Base-by-base conservation (phyloP, 192 early-diverging fungal species). In the Backusella tarrabulga region DNA sequence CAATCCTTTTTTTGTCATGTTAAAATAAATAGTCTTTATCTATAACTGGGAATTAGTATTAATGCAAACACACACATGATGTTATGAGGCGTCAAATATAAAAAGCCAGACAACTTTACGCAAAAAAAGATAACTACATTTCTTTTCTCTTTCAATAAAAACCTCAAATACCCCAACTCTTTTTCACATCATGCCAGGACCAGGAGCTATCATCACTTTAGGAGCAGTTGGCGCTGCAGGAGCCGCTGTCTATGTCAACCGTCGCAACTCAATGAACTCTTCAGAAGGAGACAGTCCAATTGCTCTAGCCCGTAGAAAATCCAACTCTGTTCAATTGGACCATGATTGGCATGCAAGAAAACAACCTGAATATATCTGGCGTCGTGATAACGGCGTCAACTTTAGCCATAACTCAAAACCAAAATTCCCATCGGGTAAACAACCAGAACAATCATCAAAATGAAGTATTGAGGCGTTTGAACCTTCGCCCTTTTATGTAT, bases 181-280 rank as follows among this genome's bases (percentile, higher is more conserved):
- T 71, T 34, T 71, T 32, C 32, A 32, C 35, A 76, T 26, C 15
- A 82, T 82, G 80, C 80, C 80, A 52, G 77, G 80, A 70, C 76
- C 77, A 35, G 80, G 34, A 72, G 68, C 80, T 67, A 32, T 82
- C 35, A 72, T 82, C n/a, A 72, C 80, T 34, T 68, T 83, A 35
- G 77, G 81, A 42, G 81, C 81, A 69, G 77, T 83, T 17, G 81
- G 81, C 26, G 77, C 71, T 34, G 81, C 74, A 29, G 81, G 77
- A 34, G 77, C 77, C 5, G 74, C 77, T 6, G 75, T 60, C 34
- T 74, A 74, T 66, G 72, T 76, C 42, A 77, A 77, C 35, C 77
- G 77, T 19, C 74, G 81, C 8, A 82, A 52, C 34, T 83, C 81
- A 21, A 29, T 50, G 38, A 67, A 21, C 6, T 26, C 34, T 29